phyloP scores from a whole-genome alignment of 345 rosid species.

The Eucalyptus erythrocorys region DNA sequence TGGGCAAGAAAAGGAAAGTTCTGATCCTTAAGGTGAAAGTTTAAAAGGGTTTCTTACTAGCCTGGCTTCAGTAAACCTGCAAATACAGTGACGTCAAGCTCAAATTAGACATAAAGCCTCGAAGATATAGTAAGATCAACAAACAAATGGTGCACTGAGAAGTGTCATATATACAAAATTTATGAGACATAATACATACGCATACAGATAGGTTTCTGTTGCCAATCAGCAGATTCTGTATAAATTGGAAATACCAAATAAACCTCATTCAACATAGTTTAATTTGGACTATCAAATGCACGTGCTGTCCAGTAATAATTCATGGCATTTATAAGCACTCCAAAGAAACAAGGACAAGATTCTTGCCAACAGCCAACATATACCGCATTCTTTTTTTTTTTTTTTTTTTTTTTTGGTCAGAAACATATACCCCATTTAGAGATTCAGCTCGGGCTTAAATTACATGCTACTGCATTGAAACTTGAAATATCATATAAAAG shows the following conservation, averaged over 20 bases:
- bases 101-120: not conserved
- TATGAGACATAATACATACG: not conserved
- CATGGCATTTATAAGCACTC: not conserved
- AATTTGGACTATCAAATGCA: not conserved
- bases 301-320: not conserved
- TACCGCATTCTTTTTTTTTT: no score
- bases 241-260: not conserved
- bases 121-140: not conserved
- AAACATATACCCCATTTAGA: no score
- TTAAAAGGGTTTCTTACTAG: not conserved
- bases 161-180: not conserved
- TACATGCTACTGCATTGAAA: not conserved
- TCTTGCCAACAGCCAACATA: not conserved
- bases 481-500: not conserved
- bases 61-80: not conserved
- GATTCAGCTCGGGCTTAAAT: not conserved
- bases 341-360: not conserved
- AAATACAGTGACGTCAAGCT: not conserved
- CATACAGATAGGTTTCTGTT: not conserved
- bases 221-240: not conserved
- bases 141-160: not conserved
- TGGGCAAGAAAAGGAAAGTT: not conserved
- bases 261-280: not conserved
- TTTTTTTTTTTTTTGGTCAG: no score
- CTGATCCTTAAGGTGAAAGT: not conserved